Conservation (phyloP, 257 asterid species). For the Solanum ahanhuiri region DNA sequence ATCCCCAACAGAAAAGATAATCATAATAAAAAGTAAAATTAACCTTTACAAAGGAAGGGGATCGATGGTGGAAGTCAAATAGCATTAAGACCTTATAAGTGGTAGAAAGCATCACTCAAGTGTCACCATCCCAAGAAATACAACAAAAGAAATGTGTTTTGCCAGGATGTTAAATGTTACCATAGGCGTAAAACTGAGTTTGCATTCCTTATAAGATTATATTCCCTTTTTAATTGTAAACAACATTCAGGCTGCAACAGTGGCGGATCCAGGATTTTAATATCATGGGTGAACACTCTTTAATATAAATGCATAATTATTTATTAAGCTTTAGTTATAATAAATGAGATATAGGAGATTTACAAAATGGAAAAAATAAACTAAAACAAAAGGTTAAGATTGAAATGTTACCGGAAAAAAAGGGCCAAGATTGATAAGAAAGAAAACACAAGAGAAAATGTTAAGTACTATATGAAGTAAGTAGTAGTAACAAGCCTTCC, state of each 20-base stretch:
- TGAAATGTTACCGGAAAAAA: neutral
- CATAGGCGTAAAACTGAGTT: neutral
- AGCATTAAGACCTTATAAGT: neutral
- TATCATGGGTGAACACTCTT: neutral
- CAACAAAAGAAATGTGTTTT: neutral
- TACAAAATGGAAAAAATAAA: neutral
- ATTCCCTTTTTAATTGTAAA: neutral
- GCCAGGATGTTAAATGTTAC: neutral
- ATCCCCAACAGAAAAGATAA: neutral
- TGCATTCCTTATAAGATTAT: neutral
- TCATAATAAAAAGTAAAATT: neutral
- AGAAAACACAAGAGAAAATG: neutral
- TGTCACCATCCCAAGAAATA: neutral
- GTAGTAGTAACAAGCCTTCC: neutral
- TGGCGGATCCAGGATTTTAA: neutral
- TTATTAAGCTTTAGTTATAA: too few relatives aligned
- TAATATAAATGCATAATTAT: neutral
- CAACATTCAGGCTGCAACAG: neutral
- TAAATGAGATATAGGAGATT: neutral
- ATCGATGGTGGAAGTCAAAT: neutral
- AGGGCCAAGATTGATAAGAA: neutral
- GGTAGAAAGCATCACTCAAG: neutral
- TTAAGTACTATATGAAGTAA: neutral
- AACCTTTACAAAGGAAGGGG: neutral
- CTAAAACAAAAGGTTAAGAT: neutral